These are phyloP conservation scores for Boletus rubropictus DNA, from an alignment of 768 basidiomycete species.

Conservation along the genomic window DNA sequence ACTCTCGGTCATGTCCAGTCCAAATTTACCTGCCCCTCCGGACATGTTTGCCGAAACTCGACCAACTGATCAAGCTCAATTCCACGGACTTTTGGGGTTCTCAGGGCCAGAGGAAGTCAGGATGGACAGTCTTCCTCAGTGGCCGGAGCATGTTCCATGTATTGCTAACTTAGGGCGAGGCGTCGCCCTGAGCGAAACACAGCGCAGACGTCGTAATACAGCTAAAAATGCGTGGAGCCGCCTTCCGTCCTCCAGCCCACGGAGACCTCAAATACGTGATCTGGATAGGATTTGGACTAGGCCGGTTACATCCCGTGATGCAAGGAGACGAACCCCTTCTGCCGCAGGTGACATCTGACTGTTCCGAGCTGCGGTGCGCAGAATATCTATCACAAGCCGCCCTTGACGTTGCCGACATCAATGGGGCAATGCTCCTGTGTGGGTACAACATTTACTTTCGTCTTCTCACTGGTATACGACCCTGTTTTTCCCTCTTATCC, in stretches of 20 bases:
- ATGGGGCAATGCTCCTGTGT: not conserved
- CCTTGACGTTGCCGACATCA: slow-evolving; percentile 3
- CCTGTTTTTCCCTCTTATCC: slow-evolving; percentile 13
- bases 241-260: slow-evolving; percentile 18
- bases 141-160: slow-evolving; percentile 5
- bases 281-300: slow-evolving; percentile 21
- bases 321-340: slow-evolving; percentile 29
- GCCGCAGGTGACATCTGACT: slow-evolving; percentile 30
- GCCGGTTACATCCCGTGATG: slow-evolving; percentile 21
- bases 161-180: slow-evolving; percentile 1
- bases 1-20: slow-evolving; percentile 5
- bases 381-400: slow-evolving; percentile 4
- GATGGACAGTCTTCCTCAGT: slow-evolving; percentile 4
- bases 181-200: not conserved
- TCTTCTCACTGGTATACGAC: slow-evolving; percentile 10
- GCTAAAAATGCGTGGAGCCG: slow-evolving; percentile 9
- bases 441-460: slow-evolving; percentile 8
- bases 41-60: slow-evolving; percentile 8
- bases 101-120: slow-evolving; percentile 18
- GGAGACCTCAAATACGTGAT: slow-evolving; percentile 15
- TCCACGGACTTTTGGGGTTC: slow-evolving; percentile 27
- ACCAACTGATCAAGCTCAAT: slow-evolving; percentile 2
- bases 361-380: slow-evolving; percentile 4
- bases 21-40: slow-evolving; percentile 5
- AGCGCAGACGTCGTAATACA: slow-evolving; percentile 10